A percentile compares a stretch with the other conserved stretches of the same genome.
phyloP scores from a whole-genome alignment of 2,329 filamentous ascomycete genomes.

The Coccinonectria pachysandricola region DNA sequence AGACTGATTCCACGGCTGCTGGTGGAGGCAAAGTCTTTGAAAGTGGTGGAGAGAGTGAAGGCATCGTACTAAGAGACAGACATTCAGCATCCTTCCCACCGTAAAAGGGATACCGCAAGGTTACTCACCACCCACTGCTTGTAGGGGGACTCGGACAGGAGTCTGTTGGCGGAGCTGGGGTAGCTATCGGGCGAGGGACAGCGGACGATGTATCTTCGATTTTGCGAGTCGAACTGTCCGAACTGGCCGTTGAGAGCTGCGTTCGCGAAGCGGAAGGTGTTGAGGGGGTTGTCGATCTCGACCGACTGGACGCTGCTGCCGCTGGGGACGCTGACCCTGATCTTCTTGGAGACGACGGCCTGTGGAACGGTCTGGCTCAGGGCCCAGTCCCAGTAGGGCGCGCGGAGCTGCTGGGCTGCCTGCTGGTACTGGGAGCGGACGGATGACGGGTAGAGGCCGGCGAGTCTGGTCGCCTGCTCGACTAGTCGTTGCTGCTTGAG shows the following conservation, averaged over 20 bases:
- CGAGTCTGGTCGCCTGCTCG: not conserved
- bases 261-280: constrained; percentile 38
- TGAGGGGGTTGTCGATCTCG: constrained; percentile 40
- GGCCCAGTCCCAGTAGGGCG: constrained; percentile 48
- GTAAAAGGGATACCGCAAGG: not conserved
- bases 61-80: constrained; percentile 31
- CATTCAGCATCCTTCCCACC: constrained; percentile 3
- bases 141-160: constrained; percentile 24
- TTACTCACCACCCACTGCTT: constrained; percentile 31
- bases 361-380: constrained; percentile 30
- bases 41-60: constrained; percentile 27
- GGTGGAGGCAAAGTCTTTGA: constrained; percentile 25
- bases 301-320: constrained; percentile 21
- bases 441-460: constrained; percentile 24
- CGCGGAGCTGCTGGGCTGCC: constrained; percentile 36
- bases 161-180: constrained; percentile 27
- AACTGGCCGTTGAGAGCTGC: constrained; percentile 28
- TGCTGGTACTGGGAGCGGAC: constrained; percentile 27
- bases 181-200: constrained; percentile 29
- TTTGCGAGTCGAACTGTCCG: constrained; percentile 21
- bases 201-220: constrained; percentile 28
- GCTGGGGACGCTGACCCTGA: constrained; percentile 31
- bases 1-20: constrained; percentile 28
- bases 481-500: constrained; percentile 32
- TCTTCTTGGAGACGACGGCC: constrained; percentile 23